Percentiles rank a stretch among this genome's conserved stretches.
Evolutionary conservation across 345 rosid species (phyloP).

Genomic region (Heritiera fomes): DNA sequence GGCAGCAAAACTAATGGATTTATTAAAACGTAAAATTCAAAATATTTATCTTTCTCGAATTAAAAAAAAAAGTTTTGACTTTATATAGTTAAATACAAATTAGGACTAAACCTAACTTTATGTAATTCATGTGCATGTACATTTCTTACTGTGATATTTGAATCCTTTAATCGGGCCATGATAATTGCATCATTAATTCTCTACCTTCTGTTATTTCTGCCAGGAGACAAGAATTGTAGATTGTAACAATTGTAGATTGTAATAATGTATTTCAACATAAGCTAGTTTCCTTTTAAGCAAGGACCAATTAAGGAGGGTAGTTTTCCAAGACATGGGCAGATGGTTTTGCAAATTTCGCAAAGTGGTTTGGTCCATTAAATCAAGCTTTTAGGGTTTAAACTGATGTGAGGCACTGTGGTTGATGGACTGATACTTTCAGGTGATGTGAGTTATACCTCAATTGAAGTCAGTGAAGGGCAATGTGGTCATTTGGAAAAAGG

Average conservation of each 20-base stretch:
- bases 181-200: background rate
- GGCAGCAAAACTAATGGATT: background rate
- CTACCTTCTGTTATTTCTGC: background rate
- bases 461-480: conserved; percentile 30
- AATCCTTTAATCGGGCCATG: background rate
- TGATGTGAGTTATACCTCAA: background rate
- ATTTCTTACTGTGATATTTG: background rate
- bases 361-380: background rate
- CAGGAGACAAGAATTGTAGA: too few species aligned
- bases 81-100: too few species aligned
- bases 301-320: background rate
- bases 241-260: too few species aligned
- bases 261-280: background rate
- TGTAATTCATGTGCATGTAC: background rate
- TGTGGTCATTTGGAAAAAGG: conserved; percentile 39
- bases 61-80: too few species aligned
- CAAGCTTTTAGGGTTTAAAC: conserved; percentile 11
- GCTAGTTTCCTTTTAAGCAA: background rate
- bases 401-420: conserved; percentile 1
- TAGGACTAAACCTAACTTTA: background rate
- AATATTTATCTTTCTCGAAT: too few species aligned
- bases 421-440: conserved; percentile 20
- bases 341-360: background rate
- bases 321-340: background rate
- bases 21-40: too few species aligned